phyloP scores from a whole-genome alignment of 2,329 filamentous ascomycete species.

The Diaporthe vexans region DNA sequence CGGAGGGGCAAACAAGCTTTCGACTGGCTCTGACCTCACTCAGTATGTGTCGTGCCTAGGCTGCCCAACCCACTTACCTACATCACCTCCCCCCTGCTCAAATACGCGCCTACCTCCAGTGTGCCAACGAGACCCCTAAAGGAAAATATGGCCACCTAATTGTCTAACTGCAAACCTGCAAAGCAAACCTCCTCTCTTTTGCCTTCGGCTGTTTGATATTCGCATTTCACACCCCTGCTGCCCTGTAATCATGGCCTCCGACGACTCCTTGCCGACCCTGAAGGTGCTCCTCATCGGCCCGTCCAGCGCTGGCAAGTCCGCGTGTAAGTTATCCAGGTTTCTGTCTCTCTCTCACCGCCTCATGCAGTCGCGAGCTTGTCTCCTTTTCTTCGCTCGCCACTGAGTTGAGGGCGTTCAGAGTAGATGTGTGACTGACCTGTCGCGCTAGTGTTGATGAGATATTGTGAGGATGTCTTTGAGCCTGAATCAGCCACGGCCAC shows the following conservation, averaged over 20 bases:
- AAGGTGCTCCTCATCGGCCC: conserved; percentile 70
- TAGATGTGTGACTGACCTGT: not conserved
- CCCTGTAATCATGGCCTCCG: conserved; percentile 56
- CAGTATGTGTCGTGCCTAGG: conserved; percentile 15
- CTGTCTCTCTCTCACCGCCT: conserved; percentile 11
- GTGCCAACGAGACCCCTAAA: not conserved
- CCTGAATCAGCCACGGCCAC: conserved; percentile 67
- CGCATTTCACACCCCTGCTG: not conserved
- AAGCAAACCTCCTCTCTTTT: too few relatives aligned
- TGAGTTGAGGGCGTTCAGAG: not conserved
- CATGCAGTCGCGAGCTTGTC: not conserved
- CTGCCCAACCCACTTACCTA: conserved; percentile 21
- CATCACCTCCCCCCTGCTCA: conserved; percentile 20
- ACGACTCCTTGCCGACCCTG: conserved; percentile 62
- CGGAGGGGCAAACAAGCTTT: conserved; percentile 34
- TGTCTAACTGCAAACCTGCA: not conserved
- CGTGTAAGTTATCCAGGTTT: conserved; percentile 55
- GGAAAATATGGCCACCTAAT: not conserved
- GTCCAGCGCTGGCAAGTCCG: conserved; percentile 69
- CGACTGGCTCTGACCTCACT: conserved; percentile 38
- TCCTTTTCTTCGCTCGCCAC: too few relatives aligned
- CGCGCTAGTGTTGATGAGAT: conserved; percentile 63
- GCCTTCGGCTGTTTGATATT: not conserved
- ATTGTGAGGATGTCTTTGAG: conserved; percentile 71
- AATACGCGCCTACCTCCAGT: not conserved